These are phyloP conservation scores for Lasiosphaeriaceae sp. DNA, from an alignment of 495 filamentous ascomycete species.

Conservation along the genomic window DNA sequence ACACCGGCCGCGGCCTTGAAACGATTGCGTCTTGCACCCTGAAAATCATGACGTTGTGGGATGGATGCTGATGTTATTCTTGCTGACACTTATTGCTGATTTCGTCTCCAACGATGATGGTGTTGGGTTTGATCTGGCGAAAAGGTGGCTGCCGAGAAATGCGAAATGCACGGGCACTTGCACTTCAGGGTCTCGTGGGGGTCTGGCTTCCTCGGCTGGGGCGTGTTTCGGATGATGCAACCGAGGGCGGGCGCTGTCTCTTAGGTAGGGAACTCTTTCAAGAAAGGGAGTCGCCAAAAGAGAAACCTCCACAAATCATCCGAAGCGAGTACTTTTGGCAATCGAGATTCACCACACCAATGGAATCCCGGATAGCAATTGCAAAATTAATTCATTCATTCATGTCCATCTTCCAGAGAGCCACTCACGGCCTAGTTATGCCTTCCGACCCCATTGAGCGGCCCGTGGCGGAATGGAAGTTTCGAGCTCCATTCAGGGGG, in stretches of 20 bases:
- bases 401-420: not conserved
- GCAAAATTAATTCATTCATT: not conserved
- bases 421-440: not conserved
- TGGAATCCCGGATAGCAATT: not conserved
- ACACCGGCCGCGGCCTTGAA: constrained; percentile 8
- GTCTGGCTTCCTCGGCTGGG: not conserved
- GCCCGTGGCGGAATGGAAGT: not conserved
- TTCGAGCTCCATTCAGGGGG: not conserved
- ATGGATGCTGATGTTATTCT: not conserved
- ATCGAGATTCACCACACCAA: constrained; percentile 1
- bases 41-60: constrained; percentile 9
- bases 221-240: constrained; percentile 16
- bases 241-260: constrained; percentile 2
- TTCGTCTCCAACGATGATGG: not conserved
- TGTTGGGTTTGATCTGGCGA: too few relatives aligned
- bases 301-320: too few relatives aligned
- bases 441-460: not conserved
- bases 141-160: too few relatives aligned
- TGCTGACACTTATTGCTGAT: not conserved
- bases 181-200: not conserved
- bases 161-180: too few relatives aligned
- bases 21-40: constrained; percentile 11
- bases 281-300: too few relatives aligned
- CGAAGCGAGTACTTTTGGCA: not conserved
- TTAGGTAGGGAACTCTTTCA: not conserved